phyloP scores from a whole-genome alignment of 306 rosid genomes.

The Fagus crenata region DNA sequence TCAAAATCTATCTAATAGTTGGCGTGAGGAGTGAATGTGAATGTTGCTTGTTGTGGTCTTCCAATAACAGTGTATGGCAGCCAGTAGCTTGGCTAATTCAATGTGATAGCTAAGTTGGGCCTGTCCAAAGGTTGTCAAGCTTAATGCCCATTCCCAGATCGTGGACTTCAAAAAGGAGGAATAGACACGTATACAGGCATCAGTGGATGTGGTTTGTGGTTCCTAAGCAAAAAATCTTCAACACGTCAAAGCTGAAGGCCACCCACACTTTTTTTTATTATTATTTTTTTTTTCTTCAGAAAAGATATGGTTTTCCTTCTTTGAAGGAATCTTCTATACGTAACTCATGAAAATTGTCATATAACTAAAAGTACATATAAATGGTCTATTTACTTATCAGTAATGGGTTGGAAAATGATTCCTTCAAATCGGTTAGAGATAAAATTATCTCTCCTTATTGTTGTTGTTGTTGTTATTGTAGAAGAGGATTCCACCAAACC shows the following conservation, averaged over 20 bases:
- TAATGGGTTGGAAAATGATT: too few relatives aligned
- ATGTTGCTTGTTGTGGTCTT: neutral
- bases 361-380: too few relatives aligned
- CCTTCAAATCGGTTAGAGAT: neutral
- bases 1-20: neutral
- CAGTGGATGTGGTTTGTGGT: neutral
- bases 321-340: too few relatives aligned
- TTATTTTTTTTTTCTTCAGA: too few relatives aligned
- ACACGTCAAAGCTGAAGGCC: neutral
- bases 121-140: neutral
- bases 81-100: neutral
- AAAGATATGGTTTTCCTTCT: too few relatives aligned
- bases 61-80: neutral
- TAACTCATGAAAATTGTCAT: too few relatives aligned
- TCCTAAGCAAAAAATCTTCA: neutral
- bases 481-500: too few relatives aligned
- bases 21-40: neutral
- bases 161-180: neutral
- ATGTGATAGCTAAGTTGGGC: neutral
- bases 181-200: neutral
- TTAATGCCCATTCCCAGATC: neutral
- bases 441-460: too few relatives aligned
- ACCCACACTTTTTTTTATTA: neutral
- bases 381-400: too few relatives aligned
- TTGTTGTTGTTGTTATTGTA: too few relatives aligned